A percentile compares a stretch with the other conserved stretches of the same genome.
Conservation (phyloP, 768 basidiomycete genomes). For the Lyophyllum atratum region DNA sequence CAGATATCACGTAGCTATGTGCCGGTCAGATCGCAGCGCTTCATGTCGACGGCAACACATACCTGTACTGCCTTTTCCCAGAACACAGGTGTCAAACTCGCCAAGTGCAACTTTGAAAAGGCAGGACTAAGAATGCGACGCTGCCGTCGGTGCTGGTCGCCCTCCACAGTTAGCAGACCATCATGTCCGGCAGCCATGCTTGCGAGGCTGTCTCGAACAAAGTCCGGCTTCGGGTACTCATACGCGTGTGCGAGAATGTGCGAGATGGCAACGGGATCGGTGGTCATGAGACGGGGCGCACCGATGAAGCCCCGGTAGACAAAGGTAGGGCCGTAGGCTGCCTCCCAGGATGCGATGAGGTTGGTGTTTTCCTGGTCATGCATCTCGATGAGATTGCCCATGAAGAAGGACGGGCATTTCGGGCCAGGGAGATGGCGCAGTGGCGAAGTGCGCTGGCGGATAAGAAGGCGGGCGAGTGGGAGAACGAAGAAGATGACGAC, state of each 20-base stretch:
- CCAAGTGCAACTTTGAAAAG: constrained; percentile 38
- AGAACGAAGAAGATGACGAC: constrained; percentile 22
- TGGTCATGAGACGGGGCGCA: constrained; percentile 56
- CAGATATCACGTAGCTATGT: constrained; percentile 50
- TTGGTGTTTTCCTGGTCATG: constrained; percentile 61
- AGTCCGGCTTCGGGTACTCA: constrained; percentile 64
- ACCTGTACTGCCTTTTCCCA: constrained; percentile 58
- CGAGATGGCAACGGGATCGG: constrained; percentile 56
- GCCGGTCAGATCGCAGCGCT: neutral
- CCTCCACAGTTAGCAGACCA: constrained; percentile 53
- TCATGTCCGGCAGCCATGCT: constrained; percentile 53
- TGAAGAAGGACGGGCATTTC: constrained; percentile 45
- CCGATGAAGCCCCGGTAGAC: constrained; percentile 55
- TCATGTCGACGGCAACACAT: constrained; percentile 19
- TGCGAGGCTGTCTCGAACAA: constrained; percentile 51
- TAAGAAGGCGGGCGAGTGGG: constrained; percentile 40
- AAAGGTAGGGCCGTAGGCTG: constrained; percentile 47
- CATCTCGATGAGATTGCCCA: constrained; percentile 54
- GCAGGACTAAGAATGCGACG: constrained; percentile 51
- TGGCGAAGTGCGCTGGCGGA: constrained; percentile 48
- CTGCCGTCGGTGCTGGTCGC: constrained; percentile 55
- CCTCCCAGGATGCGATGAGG: constrained; percentile 48
- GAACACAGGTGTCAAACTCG: constrained; percentile 56
- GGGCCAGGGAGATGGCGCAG: constrained; percentile 50
- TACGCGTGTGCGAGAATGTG: constrained; percentile 60